phyloP scores from a whole-genome alignment of 768 basidiomycete genomes.

The Scleroderma citrinum region DNA sequence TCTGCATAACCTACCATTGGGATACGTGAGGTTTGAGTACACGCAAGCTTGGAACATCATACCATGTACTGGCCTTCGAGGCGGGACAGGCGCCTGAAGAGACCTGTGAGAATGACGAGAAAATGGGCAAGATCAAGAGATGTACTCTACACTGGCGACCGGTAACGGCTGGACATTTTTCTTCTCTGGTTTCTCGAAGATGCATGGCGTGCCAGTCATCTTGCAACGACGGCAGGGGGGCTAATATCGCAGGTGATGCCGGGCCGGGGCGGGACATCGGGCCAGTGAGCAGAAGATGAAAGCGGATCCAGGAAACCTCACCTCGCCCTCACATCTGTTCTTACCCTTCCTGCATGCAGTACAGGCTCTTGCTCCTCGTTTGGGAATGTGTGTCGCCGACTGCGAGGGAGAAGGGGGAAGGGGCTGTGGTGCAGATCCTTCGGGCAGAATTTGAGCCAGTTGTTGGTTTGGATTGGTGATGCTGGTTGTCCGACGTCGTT shows the following conservation, averaged over 20 bases:
- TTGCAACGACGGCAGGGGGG: constrained; percentile 89
- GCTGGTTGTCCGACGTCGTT: constrained; percentile 50
- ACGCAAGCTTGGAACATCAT: constrained; percentile 14
- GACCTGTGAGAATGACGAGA: constrained; percentile 15
- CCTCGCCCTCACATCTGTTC: constrained; percentile 92
- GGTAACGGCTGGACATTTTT: constrained; percentile 60
- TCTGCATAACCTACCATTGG: constrained; percentile 69
- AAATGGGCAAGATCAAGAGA: constrained; percentile 8
- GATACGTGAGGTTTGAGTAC: not conserved
- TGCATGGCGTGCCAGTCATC: constrained; percentile 69
- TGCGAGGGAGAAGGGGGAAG: constrained; percentile 21
- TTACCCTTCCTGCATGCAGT: constrained; percentile 88
- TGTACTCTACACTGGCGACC: constrained; percentile 70
- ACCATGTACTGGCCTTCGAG: constrained; percentile 86
- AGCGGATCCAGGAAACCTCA: constrained; percentile 33
- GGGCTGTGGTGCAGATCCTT: constrained; percentile 23
- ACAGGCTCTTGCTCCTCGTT: constrained; percentile 85
- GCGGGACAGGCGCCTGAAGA: constrained; percentile 65
- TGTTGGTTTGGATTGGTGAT: constrained; percentile 14
- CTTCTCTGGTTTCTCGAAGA: constrained; percentile 91
- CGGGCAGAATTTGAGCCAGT: constrained; percentile 34
- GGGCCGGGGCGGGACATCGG: constrained; percentile 73
- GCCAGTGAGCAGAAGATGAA: constrained; percentile 44
- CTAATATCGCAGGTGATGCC: constrained; percentile 47
- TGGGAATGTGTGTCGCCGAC: constrained; percentile 63